phyloP scores from a whole-genome alignment of 75 land plant genomes.

The Sequoiadendron giganteum region DNA sequence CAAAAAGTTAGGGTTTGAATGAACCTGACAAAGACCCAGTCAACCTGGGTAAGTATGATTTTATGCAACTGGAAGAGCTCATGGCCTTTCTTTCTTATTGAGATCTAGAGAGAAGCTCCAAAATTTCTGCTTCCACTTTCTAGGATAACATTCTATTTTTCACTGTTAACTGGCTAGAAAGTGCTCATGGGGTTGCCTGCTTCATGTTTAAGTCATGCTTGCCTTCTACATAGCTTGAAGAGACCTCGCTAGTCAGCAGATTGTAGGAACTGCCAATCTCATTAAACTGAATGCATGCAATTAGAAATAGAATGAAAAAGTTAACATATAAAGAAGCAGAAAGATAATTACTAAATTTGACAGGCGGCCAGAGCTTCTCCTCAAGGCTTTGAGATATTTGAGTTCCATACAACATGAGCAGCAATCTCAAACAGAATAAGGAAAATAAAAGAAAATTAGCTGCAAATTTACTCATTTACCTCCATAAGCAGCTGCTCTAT shows the following conservation, averaged over 20 bases:
- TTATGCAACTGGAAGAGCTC: neutral
- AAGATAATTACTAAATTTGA: neutral
- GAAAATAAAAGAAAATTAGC: no score
- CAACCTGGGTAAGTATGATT: neutral
- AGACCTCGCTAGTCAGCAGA: neutral
- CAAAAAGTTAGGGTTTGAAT: neutral
- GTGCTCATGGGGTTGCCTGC: neutral
- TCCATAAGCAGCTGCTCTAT: neutral
- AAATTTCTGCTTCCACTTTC: neutral
- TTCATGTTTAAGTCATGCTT: neutral
- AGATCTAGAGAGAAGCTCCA: neutral
- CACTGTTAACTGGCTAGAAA: neutral
- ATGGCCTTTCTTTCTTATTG: neutral
- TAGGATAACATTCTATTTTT: neutral
- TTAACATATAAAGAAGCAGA: neutral
- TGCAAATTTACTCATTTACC: neutral
- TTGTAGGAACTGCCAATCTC: neutral
- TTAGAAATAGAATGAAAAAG: no score
- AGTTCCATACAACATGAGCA: neutral
- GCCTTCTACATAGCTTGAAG: neutral
- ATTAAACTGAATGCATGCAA: neutral
- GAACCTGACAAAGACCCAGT: neutral
- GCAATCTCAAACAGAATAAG: neutral
- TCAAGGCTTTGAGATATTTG: no score
- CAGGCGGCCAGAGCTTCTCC: neutral